Evolutionary conservation across 495 filamentous ascomycete species (phyloP), one percentile per base, ranked within the genome.

Genomic region (Lichina pygmaea): DNA sequence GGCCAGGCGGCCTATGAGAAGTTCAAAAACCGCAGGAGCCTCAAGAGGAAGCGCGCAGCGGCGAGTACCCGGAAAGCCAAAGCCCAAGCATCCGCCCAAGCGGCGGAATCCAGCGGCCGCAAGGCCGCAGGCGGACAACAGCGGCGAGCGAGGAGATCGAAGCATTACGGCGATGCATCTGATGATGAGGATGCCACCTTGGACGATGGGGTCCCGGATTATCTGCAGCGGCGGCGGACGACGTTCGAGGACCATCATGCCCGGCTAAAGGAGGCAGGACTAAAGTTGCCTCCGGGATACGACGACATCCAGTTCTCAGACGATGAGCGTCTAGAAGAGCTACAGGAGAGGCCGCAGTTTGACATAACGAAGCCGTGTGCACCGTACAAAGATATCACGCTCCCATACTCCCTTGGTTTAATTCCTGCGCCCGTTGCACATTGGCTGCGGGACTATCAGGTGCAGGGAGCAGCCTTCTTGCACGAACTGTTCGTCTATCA

Each of bases 401-500:
- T 95, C 34, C 67, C 71, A 13, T 71, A 73, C 49, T 89, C 91
- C 2, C 68, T 75, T 0, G 91, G 89, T 1, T 50, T 89, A 8
- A 83, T 97, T 46, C 89, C 89, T 0, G 86, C 86, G 5, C 72
- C 82, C 2, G 81, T 94, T 45, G 84, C 89, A 3, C 86, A 93
- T 55, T 93, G 86, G 65, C 65, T 97, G 36, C 74, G 89, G 32
- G 77, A 81, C 47, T 97, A 97, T 55, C 89, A 97, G 58, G 66
- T 95, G 4, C 67, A 81, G 34, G 89, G 89, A 24, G 82, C 73
- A 8, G 72, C 68, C 13, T 95, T 94, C 55, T 62, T 97, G 7
- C 91, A 97, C 57, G 70, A 83, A 48, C 62, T 77, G 33, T 97
- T 97, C 53, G 78, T 94, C 13, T 89, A 82, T 53, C 91, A 95